These are phyloP conservation scores for Yamadazyma buinensis DNA, from an alignment of 1,139 yeast genomes.

Conservation along the genomic window DNA sequence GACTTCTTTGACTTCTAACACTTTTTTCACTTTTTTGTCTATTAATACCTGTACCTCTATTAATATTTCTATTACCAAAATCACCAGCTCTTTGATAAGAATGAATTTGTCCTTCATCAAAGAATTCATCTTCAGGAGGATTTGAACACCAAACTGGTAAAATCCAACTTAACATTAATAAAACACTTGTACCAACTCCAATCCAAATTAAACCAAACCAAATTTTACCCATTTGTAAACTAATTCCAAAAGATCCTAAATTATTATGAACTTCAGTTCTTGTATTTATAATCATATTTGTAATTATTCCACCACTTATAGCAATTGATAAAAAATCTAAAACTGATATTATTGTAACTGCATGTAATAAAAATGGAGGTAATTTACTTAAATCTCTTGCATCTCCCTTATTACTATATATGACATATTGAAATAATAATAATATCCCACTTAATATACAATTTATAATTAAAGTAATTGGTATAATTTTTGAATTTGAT, in stretches of 20 bases:
- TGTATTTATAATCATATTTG: conserved; percentile 22
- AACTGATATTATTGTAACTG: conserved; percentile 30
- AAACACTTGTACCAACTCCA: conserved; percentile 20
- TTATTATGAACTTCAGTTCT: conserved; percentile 25
- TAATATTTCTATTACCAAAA: conserved; percentile 6
- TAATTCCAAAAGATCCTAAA: conserved; percentile 44
- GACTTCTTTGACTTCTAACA: background rate
- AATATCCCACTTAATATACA: conserved; percentile 16
- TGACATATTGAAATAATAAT: conserved; percentile 24
- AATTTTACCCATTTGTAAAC: conserved; percentile 32
- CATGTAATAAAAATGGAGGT: conserved; percentile 28
- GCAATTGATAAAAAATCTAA: conserved; percentile 27
- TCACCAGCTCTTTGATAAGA: conserved; percentile 14
- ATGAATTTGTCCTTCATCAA: conserved; percentile 8
- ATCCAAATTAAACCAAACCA: conserved; percentile 46
- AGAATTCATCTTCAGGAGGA: conserved; percentile 26
- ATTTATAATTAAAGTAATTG: conserved; percentile 13
- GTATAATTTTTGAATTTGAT: conserved; percentile 18
- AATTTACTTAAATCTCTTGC: conserved; percentile 25
- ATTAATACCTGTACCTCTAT: background rate
- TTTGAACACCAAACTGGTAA: conserved; percentile 46
- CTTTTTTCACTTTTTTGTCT: conserved; percentile 1
- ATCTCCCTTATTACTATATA: conserved; percentile 33
- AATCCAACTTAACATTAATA: conserved; percentile 32
- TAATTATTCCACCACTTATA: conserved; percentile 25